A percentile compares a stretch with the other conserved stretches of the same genome.
Evolutionary conservation across 148 eudicot genomes (phyloP).

Genomic region (Nepenthes gracilis): DNA sequence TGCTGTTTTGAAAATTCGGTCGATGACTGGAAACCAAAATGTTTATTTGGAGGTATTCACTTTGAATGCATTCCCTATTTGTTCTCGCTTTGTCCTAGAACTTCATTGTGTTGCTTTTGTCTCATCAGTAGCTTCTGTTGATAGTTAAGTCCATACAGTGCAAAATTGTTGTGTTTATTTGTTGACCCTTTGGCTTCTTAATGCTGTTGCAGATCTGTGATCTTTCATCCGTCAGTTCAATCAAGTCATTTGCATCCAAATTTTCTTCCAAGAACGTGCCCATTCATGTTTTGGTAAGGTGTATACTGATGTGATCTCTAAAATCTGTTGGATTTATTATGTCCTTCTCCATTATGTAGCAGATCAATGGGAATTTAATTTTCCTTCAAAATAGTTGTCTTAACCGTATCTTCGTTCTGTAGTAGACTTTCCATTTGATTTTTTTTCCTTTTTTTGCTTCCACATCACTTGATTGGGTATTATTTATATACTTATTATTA

Average conservation of each 20-base stretch:
- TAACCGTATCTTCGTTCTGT: too few species aligned
- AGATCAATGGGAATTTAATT: too few species aligned
- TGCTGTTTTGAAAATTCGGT: conserved; percentile 65
- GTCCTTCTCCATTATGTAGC: too few species aligned
- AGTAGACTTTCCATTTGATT: too few species aligned
- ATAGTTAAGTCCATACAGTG: neutral
- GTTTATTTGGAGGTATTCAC: conserved; percentile 64
- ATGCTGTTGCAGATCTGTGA: conserved; percentile 60
- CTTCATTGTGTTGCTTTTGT: neutral
- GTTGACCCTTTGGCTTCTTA: conserved; percentile 7
- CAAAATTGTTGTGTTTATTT: neutral
- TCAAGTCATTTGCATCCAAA: conserved; percentile 62
- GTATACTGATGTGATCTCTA: too few species aligned
- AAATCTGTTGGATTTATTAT: too few species aligned
- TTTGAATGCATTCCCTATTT: conserved; percentile 1
- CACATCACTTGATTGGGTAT: too few species aligned
- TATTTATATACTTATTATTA: neutral
- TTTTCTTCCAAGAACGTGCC: conserved; percentile 54
- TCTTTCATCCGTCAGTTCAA: conserved; percentile 61
- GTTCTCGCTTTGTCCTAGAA: conserved; percentile 1
- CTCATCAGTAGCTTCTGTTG: conserved; percentile 1
- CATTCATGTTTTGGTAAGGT: conserved; percentile 67
- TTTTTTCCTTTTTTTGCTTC: too few species aligned
- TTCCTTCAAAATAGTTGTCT: too few species aligned
- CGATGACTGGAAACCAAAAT: conserved; percentile 65